Base-by-base conservation (phyloP, 805 yeast species). In the Starmerella stigmatis region DNA sequence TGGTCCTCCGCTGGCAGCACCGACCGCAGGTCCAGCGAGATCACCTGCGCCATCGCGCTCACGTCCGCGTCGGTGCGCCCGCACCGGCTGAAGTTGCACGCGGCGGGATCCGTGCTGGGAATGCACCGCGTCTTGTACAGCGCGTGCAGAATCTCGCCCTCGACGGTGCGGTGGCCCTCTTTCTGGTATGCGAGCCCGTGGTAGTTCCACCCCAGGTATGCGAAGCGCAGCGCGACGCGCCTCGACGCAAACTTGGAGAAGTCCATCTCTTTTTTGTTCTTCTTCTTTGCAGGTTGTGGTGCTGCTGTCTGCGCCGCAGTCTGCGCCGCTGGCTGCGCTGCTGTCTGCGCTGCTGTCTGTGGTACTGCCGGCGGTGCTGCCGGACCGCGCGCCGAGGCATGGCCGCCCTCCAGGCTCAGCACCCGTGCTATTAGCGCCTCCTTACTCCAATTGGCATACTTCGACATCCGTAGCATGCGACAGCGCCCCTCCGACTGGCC, bases 51-150 rank as follows among this genome's bases (percentile, higher is more conserved):
- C 80, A 92, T 75, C 0, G 98, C 98, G 66, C 95, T 84, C 12
- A 89, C 97, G n/a, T 96, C 97, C 53, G 76, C 77, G 58, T 89
- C 97, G 0, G 97, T 89, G 57, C 97, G 71, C 0, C 97, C 97
- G 65, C 97, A 92, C 51, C 96, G 68, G 53, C 94, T 81, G 61
- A 88, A 86, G 12, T 74, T 71, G 58, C 79, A 83, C 1, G 75
- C 78, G 7, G 66, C 66, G 0, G 86, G 79, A 17, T 75, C 78
- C 19, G 72, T 56, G 1, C 76, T 68, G 2, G 62, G 57, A 10
- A 92, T 76, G 49, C 92, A 61, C 52, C 72, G 77, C 23, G 89
- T 76, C 50, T 71, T 75, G 39, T 70, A 65, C 63, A 92, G 61
- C 0, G 94, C 95, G 32, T 79, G 73, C 32, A 92, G 61, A 4